Percentiles rank a stretch among this genome's conserved stretches.
Conservation (phyloP, 257 asterid genomes). For the Penstemon newberryi region DNA sequence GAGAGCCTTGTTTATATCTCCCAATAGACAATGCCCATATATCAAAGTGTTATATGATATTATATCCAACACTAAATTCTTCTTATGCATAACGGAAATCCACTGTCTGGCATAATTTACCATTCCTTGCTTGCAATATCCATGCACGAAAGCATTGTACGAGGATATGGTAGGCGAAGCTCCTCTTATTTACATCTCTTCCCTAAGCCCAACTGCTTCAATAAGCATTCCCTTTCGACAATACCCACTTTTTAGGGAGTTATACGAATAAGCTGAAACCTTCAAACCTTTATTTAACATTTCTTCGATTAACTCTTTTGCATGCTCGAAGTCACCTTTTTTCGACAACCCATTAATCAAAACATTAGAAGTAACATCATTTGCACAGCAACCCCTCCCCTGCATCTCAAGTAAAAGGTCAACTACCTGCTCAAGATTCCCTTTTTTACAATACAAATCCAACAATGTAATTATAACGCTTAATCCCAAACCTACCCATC, state of each 20-base stretch:
- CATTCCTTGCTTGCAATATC: conserved; percentile 64
- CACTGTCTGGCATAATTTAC: conserved; percentile 57
- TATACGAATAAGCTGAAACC: conserved; percentile 59
- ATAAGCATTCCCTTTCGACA: conserved; percentile 59
- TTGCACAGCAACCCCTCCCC: conserved; percentile 44
- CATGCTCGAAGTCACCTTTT: conserved; percentile 58
- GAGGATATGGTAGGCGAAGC: conserved; percentile 55
- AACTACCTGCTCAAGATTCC: conserved; percentile 48
- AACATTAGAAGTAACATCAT: conserved; percentile 57
- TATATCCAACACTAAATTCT: conserved; percentile 51
- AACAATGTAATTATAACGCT: conserved; percentile 65
- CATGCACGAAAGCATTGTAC: conserved; percentile 63
- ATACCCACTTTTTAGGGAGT: conserved; percentile 57
- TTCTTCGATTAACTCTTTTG: conserved; percentile 50
- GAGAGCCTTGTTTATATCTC: conserved; percentile 49
- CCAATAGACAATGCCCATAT: conserved; percentile 55
- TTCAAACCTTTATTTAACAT: conserved; percentile 52
- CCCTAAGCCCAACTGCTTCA: conserved; percentile 51
- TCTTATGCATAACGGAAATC: conserved; percentile 61
- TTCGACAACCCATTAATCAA: conserved; percentile 55
- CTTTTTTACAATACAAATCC: conserved; percentile 55
- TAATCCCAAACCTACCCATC: conserved; percentile 51
- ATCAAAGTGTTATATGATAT: conserved; percentile 63
- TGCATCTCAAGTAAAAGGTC: conserved; percentile 61
- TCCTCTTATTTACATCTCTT: conserved; percentile 58